Percentiles rank a stretch among this genome's conserved stretches.
Evolutionary conservation across 202 grass and related monocot species (phyloP).

Genomic region (Digitaria exilis): DNA sequence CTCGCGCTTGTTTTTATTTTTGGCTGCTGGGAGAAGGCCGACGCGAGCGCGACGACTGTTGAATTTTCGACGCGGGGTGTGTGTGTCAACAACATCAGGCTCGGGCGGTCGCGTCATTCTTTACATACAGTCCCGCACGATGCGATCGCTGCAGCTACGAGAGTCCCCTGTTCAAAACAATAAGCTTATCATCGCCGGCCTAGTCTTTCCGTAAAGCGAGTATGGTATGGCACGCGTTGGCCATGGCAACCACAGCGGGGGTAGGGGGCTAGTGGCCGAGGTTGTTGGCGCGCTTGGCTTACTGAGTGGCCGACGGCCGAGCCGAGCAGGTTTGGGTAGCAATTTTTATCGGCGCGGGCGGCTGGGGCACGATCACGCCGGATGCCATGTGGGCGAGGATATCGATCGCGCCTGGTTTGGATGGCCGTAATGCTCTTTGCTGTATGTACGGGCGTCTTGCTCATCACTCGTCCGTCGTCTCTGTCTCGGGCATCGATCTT

Average conservation of each 20-base stretch:
- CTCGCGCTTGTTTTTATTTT: too few species aligned
- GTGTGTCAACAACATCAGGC: constrained; percentile 29
- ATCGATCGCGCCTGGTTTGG: not conserved
- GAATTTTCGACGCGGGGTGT: not conserved
- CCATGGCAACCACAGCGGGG: not conserved
- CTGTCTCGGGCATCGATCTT: not conserved
- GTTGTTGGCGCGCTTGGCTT: constrained; percentile 24
- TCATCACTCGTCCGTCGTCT: not conserved
- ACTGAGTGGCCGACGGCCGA: not conserved
- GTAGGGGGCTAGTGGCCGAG: constrained; percentile 20
- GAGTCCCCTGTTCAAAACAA: not conserved
- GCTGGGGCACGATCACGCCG: not conserved
- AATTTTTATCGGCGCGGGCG: not conserved
- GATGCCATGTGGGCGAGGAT: not conserved
- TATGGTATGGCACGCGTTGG: not conserved
- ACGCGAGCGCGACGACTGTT: constrained; percentile 13
- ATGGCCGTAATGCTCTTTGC: not conserved
- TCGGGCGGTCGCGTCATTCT: not conserved
- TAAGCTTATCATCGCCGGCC: not conserved
- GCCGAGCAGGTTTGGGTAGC: constrained; percentile 8
- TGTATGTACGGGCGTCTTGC: not conserved
- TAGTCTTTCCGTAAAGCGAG: constrained; percentile 21
- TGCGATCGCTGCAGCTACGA: not conserved
- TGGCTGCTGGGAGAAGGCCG: not conserved
- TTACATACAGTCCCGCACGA: not conserved